Conservation (phyloP, 1,284 basidiomycete species). For the Ustilago sp. region DNA sequence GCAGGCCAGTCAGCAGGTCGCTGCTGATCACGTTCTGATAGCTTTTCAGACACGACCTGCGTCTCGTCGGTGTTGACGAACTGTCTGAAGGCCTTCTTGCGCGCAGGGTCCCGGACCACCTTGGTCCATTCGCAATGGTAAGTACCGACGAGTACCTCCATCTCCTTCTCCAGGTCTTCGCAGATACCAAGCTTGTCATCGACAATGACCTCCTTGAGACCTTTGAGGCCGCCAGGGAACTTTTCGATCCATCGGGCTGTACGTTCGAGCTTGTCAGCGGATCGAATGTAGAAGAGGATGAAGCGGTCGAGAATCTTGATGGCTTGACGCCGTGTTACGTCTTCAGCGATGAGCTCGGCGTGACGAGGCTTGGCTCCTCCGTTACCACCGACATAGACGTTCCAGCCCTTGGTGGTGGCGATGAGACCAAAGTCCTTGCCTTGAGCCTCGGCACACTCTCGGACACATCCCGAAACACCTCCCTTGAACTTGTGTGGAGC, state of each 20-base stretch:
- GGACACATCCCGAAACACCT: slow-evolving; percentile 77
- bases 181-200: slow-evolving; percentile 84
- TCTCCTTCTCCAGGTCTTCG: slow-evolving; percentile 78
- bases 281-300: slow-evolving; percentile 78
- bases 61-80: slow-evolving; percentile 78
- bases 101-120: slow-evolving; percentile 75
- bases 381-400: slow-evolving; percentile 80
- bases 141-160: slow-evolving; percentile 77
- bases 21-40: slow-evolving; percentile 77
- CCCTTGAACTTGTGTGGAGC: slow-evolving; percentile 82
- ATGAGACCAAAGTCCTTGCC: slow-evolving; percentile 82
- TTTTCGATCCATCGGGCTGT: slow-evolving; percentile 82
- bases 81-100: slow-evolving; percentile 76
- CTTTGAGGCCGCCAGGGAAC: slow-evolving; percentile 79
- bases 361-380: slow-evolving; percentile 79
- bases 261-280: slow-evolving; percentile 74
- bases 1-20: slow-evolving; percentile 81
- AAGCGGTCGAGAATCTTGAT: slow-evolving; percentile 79
- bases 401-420: slow-evolving; percentile 76
- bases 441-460: slow-evolving; percentile 75
- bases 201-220: slow-evolving; percentile 76
- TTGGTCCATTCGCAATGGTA: slow-evolving; percentile 80
- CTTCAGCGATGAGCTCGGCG: slow-evolving; percentile 73
- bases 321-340: slow-evolving; percentile 68
- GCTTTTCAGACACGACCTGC: slow-evolving; percentile 73